A percentile compares a stretch with the other conserved stretches of the same genome.
Evolutionary conservation across 306 rosid species (phyloP).

Genomic region (Vigna nakashimae): DNA sequence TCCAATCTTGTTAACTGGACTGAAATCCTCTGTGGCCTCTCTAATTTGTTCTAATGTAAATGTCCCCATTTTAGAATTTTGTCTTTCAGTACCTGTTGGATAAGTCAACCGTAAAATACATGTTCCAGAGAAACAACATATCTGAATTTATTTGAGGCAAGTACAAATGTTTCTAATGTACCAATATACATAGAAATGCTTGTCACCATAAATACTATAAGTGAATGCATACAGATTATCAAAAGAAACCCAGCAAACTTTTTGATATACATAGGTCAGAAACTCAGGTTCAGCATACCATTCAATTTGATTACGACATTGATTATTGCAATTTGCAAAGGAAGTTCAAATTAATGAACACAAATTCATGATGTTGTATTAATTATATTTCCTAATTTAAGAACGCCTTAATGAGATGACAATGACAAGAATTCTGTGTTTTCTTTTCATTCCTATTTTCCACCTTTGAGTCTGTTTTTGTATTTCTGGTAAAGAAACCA

Average conservation of each 20-base stretch:
- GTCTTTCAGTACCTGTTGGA: slow-evolving; percentile 47
- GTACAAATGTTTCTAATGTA: slow-evolving; percentile 6
- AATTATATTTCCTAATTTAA: not conserved
- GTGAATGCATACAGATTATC: not conserved
- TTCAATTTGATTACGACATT: not conserved
- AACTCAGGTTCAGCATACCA: too few relatives aligned
- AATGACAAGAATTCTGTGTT: not conserved
- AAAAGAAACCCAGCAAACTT: too few relatives aligned
- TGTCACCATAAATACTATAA: not conserved
- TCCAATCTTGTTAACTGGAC: slow-evolving; percentile 61
- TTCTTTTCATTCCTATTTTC: not conserved
- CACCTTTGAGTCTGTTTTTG: not conserved
- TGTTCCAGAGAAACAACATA: not conserved
- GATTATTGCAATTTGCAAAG: not conserved
- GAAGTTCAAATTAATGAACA: not conserved
- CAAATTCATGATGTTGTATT: not conserved
- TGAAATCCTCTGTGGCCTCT: slow-evolving; percentile 67
- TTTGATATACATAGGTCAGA: too few relatives aligned
- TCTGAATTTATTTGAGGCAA: not conserved
- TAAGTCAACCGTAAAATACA: slow-evolving; percentile 10
- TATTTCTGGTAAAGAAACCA: not conserved
- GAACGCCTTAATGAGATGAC: not conserved
- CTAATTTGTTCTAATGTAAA: slow-evolving; percentile 56
- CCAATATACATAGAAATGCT: slow-evolving; percentile 4
- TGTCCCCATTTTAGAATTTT: slow-evolving; percentile 45